phyloP scores from a whole-genome alignment of 2,329 filamentous ascomycete genomes.

The Xylaria sp. region DNA sequence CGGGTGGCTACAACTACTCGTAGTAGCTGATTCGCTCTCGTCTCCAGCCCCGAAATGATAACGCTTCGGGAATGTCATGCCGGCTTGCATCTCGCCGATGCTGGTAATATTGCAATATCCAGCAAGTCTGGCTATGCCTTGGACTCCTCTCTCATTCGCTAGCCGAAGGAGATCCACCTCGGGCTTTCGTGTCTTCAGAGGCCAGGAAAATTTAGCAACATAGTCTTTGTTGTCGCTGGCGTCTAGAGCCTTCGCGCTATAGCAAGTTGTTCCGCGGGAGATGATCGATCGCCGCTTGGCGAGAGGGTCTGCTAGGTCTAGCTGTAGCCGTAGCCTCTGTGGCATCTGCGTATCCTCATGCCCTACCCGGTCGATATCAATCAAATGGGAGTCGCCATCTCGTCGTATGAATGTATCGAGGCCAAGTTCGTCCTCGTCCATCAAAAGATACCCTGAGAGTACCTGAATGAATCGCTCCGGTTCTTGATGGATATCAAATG shows the following conservation, averaged over 20 bases:
- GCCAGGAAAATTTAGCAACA: background rate
- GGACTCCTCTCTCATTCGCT: background rate
- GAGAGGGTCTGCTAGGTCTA: background rate
- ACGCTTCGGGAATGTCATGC: background rate
- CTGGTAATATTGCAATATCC: background rate
- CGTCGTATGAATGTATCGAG: conserved; percentile 5
- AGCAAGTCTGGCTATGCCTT: background rate
- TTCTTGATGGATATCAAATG: conserved; percentile 6
- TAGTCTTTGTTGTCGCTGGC: background rate
- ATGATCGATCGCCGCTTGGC: background rate
- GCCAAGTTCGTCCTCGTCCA: conserved; percentile 1
- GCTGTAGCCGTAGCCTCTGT: background rate
- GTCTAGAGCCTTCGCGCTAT: background rate
- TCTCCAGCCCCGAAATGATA: background rate
- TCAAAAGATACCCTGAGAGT: conserved; percentile 8
- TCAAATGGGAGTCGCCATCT: background rate
- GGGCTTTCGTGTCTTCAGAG: background rate
- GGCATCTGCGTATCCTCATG: background rate
- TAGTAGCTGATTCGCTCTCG: background rate
- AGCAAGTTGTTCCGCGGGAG: background rate
- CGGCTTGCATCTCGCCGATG: background rate
- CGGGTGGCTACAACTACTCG: background rate
- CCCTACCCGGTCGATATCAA: background rate
- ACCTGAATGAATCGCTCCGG: conserved; percentile 8
- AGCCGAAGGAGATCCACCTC: background rate